Evolutionary conservation across 495 filamentous ascomycete species (phyloP).

Genomic region (Pyronema domesticum): DNA sequence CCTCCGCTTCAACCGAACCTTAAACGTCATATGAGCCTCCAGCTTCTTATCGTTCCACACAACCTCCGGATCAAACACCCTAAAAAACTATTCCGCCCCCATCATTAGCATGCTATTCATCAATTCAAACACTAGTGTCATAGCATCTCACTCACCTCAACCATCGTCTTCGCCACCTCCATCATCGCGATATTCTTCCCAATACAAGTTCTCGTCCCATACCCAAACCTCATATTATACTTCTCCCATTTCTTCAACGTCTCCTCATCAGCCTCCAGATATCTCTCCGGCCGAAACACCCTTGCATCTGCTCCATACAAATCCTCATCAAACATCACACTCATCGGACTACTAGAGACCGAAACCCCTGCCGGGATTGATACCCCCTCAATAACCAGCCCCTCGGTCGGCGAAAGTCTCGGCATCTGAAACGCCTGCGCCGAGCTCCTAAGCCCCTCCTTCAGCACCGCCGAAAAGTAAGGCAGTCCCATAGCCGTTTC

Average conservation of each 20-base stretch:
- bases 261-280: slow-evolving; percentile 29
- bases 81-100: no score
- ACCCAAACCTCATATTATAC: slow-evolving; percentile 17
- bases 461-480: not conserved
- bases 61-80: no score
- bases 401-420: not conserved
- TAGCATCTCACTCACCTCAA: slow-evolving; percentile 7
- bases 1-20: no score
- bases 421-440: not conserved
- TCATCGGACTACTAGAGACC: slow-evolving; percentile 8
- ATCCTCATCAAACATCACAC: slow-evolving; percentile 21
- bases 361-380: slow-evolving; percentile 9
- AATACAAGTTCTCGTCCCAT: slow-evolving; percentile 11
- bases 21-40: no score
- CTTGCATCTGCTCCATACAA: slow-evolving; percentile 34
- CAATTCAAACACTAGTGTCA: no score
- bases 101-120: no score
- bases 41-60: no score
- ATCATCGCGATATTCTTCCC: slow-evolving; percentile 18
- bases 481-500: not conserved
- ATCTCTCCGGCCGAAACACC: slow-evolving; percentile 35
- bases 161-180: slow-evolving; percentile 11
- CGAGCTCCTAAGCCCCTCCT: not conserved
- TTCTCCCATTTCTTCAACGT: slow-evolving; percentile 25
- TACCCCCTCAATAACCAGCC: not conserved